Percentiles rank a stretch among this genome's conserved stretches.
Conservation (phyloP, 2,329 filamentous ascomycete species). For the Aspergillus sp. region DNA sequence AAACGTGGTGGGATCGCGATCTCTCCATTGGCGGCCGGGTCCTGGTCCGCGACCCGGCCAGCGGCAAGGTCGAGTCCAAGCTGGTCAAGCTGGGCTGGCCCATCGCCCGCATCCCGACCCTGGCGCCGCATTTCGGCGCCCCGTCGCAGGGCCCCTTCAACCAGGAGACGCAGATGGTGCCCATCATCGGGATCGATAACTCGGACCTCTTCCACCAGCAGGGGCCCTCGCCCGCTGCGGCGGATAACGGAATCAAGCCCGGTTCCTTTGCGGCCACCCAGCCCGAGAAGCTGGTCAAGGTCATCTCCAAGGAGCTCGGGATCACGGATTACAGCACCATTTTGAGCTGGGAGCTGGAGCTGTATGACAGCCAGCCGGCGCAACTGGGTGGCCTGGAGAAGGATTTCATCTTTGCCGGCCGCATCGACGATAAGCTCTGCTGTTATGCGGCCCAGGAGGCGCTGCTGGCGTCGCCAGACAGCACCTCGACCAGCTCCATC, state of each 20-base stretch:
- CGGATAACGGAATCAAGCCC: constrained; percentile 43
- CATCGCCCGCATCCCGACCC: constrained; percentile 84
- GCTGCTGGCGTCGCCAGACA: constrained; percentile 65
- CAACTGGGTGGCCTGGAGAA: constrained; percentile 80
- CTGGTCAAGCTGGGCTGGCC: constrained; percentile 93
- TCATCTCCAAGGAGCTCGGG: constrained; percentile 76
- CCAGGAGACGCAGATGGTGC: constrained; percentile 88
- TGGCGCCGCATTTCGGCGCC: constrained; percentile 90
- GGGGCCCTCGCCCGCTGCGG: constrained; percentile 22
- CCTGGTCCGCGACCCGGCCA: constrained; percentile 69
- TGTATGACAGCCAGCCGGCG: constrained; percentile 87
- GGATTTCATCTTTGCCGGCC: constrained; percentile 91
- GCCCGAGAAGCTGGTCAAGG: constrained; percentile 77
- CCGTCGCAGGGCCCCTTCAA: constrained; percentile 68
- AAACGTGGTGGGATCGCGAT: constrained; percentile 97
- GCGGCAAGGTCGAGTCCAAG: constrained; percentile 74
- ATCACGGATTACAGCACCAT: constrained; percentile 72
- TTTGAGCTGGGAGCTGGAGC: constrained; percentile 94
- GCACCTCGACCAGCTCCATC: constrained; percentile 60
- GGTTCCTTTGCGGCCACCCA: constrained; percentile 80
- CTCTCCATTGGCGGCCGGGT: constrained; percentile 87
- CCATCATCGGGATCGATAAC: constrained; percentile 86
- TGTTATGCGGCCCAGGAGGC: constrained; percentile 87
- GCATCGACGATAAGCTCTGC: constrained; percentile 97
- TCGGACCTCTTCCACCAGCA: constrained; percentile 50